Conservation (phyloP, 805 yeast genomes). For the Suhomyces tanzawaensis region DNA sequence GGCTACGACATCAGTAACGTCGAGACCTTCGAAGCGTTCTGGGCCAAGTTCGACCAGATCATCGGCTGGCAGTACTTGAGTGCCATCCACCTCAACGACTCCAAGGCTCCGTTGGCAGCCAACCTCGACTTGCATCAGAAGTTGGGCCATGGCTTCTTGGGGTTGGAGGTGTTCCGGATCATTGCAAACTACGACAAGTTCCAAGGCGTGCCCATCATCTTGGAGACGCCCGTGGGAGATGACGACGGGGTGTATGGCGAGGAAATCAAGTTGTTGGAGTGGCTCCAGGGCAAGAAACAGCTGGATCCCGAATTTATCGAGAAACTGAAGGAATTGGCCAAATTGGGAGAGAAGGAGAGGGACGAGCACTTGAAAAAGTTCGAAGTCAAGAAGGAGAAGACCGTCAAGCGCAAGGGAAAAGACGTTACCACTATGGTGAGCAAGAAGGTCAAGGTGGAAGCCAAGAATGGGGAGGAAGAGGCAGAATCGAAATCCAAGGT, state of each 20-base stretch:
- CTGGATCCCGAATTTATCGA: conserved; percentile 56
- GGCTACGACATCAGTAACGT: conserved; percentile 82
- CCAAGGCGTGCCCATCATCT: conserved; percentile 67
- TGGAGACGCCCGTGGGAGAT: conserved; percentile 81
- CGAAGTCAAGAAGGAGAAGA: conserved; percentile 33
- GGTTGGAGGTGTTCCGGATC: conserved; percentile 77
- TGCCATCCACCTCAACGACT: conserved; percentile 89
- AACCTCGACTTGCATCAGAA: conserved; percentile 89
- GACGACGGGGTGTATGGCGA: conserved; percentile 70
- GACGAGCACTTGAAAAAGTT: conserved; percentile 64
- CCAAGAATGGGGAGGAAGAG: background rate
- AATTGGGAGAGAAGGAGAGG: conserved; percentile 66
- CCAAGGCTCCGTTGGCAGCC: conserved; percentile 89
- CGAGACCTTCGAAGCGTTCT: conserved; percentile 59
- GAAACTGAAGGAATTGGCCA: conserved; percentile 49
- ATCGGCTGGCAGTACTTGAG: conserved; percentile 74
- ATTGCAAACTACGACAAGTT: conserved; percentile 69
- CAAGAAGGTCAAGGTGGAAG: conserved; percentile 2
- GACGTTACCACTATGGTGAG: conserved; percentile 17
- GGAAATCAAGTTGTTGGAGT: conserved; percentile 79
- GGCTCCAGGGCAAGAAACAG: conserved; percentile 59
- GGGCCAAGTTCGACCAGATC: conserved; percentile 70
- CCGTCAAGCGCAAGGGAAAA: conserved; percentile 11
- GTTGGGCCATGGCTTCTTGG: conserved; percentile 85
- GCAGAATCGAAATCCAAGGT: background rate